These are phyloP conservation scores for Malassezia arunalokei DNA, from an alignment of 1,284 basidiomycete genomes.

Conservation along the genomic window DNA sequence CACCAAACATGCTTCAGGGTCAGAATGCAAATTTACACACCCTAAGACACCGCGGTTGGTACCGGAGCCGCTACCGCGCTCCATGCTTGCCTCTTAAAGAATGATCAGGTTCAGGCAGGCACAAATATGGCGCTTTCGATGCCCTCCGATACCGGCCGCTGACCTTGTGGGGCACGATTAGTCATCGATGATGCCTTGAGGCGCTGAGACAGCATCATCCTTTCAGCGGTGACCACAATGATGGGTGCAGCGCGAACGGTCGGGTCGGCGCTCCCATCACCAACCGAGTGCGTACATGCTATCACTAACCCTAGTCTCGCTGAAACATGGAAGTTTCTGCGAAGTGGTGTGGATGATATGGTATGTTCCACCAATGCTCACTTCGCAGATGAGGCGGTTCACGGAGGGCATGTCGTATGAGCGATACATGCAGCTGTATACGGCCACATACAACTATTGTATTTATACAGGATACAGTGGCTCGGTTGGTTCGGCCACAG, in stretches of 20 bases:
- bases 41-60: not conserved
- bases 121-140: no score
- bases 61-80: not conserved
- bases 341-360: conserved; percentile 58
- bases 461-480: conserved; percentile 66
- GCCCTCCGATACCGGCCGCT: no score
- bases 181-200: no score
- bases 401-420: conserved; percentile 78
- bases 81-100: not conserved
- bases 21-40: not conserved
- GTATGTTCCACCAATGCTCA: conserved; percentile 5
- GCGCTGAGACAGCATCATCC: not conserved
- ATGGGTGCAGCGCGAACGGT: not conserved
- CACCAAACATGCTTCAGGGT: conserved; percentile 32
- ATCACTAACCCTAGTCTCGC: conserved; percentile 49
- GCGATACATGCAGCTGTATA: conserved; percentile 81
- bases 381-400: conserved; percentile 47
- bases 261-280: conserved; percentile 3
- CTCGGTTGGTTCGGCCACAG: conserved; percentile 42
- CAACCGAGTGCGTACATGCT: conserved; percentile 9
- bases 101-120: not conserved
- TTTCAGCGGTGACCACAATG: not conserved
- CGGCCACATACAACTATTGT: conserved; percentile 88
- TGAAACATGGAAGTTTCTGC: conserved; percentile 78
- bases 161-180: no score